A percentile compares a stretch with the other conserved stretches of the same genome.
These are phyloP conservation scores for Xylaria scruposa DNA, from an alignment of 495 filamentous ascomycete species.

Conservation along the genomic window DNA sequence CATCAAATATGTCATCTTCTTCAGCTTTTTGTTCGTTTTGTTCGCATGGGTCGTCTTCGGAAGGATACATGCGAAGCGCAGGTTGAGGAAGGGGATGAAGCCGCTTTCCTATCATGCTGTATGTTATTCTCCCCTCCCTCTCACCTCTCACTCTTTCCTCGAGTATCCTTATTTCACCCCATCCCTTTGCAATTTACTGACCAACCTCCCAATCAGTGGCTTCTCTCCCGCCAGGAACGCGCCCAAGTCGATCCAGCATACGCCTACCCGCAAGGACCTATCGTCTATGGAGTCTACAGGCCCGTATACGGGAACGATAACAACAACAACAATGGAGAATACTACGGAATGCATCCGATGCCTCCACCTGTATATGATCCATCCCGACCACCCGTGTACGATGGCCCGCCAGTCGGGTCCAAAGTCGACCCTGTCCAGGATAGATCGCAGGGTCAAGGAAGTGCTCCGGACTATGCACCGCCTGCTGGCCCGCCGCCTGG, in stretches of 20 bases:
- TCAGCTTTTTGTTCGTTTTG: constrained; percentile 58
- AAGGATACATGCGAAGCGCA: constrained; percentile 69
- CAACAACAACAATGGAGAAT: constrained; percentile 27
- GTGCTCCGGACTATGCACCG: constrained; percentile 46
- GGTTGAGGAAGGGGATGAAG: constrained; percentile 64
- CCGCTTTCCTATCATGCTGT: constrained; percentile 75
- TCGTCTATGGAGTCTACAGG: constrained; percentile 41
- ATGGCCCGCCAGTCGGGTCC: constrained; percentile 60
- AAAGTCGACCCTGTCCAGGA: constrained; percentile 65
- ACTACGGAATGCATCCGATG: constrained; percentile 64
- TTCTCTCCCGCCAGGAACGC: constrained; percentile 62
- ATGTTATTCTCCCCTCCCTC: constrained; percentile 21
- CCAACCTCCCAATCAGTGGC: constrained; percentile 50
- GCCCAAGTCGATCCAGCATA: constrained; percentile 61
- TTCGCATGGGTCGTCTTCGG: constrained; percentile 63
- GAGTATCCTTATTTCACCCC: neutral
- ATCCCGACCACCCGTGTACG: constrained; percentile 57
- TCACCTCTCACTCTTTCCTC: neutral
- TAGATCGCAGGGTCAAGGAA: constrained; percentile 34
- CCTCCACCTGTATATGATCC: constrained; percentile 62
- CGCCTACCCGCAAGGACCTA: constrained; percentile 46
- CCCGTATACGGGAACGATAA: constrained; percentile 19
- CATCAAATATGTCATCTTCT: constrained; percentile 73
- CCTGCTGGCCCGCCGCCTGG: constrained; percentile 55
- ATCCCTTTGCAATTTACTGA: neutral